Conservation (phyloP, 176 grass and related monocot genomes). For the Urochloa ruziziensis region DNA sequence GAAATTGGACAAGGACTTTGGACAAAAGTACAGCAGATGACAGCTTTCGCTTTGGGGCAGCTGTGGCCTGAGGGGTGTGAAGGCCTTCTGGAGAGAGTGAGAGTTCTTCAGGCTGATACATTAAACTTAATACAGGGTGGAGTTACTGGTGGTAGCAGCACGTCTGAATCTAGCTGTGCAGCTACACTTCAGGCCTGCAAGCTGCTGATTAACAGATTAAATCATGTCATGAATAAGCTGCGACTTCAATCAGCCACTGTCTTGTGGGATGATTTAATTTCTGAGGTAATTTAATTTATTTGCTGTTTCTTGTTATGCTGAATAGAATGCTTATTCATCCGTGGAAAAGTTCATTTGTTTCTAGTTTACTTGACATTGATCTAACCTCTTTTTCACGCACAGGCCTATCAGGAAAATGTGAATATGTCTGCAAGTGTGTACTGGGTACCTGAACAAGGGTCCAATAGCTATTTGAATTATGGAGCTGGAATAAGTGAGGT, state of each 20-base stretch:
- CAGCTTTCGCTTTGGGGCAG: conserved; percentile 43
- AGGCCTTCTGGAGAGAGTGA: conserved; percentile 60
- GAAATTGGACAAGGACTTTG: conserved; percentile 82
- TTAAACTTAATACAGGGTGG: conserved; percentile 70
- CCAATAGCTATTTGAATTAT: conserved; percentile 52
- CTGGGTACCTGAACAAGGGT: conserved; percentile 50
- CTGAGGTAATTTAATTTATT: conserved; percentile 27
- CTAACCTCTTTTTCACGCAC: not conserved
- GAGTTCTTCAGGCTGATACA: conserved; percentile 70
- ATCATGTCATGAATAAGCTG: conserved; percentile 50
- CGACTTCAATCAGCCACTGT: conserved; percentile 23
- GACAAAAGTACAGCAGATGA: conserved; percentile 81
- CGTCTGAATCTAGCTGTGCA: conserved; percentile 71
- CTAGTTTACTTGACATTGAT: not conserved
- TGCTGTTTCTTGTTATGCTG: not conserved
- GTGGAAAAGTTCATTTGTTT: not conserved
- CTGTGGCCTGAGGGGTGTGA: conserved; percentile 51
- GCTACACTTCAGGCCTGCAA: conserved; percentile 57
- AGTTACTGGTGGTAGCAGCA: conserved; percentile 51
- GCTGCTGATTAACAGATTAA: conserved; percentile 55
- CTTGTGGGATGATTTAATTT: conserved; percentile 65
- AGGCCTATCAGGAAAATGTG: conserved; percentile 49
- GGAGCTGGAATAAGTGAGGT: conserved; percentile 71
- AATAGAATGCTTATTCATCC: not conserved
- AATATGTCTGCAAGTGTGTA: conserved; percentile 58